Conservation (phyloP, 2,329 filamentous ascomycete species). For the Diaporthe destruens region DNA sequence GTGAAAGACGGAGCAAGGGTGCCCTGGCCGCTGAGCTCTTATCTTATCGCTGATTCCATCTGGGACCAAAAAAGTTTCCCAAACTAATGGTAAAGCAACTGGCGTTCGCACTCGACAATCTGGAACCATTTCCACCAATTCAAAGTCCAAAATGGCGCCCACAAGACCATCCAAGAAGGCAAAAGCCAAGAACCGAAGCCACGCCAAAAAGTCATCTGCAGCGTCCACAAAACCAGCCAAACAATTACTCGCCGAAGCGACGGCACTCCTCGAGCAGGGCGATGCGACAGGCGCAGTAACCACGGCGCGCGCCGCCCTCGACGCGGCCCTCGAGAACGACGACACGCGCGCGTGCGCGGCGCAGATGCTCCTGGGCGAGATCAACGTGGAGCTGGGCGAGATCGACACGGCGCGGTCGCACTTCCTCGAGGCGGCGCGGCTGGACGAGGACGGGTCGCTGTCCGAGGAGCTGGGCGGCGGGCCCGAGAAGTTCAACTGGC, state of each 20-base stretch:
- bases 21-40: neutral
- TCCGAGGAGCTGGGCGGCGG: conserved; percentile 82
- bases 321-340: conserved; percentile 58
- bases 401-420: conserved; percentile 78
- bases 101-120: neutral
- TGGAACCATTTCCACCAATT: conserved; percentile 2
- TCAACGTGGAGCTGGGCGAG: conserved; percentile 85
- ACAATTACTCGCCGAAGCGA: conserved; percentile 50
- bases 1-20: neutral
- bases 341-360: conserved; percentile 68
- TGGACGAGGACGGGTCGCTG: conserved; percentile 81
- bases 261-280: conserved; percentile 51
- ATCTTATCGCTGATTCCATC: conserved; percentile 22
- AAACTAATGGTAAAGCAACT: neutral
- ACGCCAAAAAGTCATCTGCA: conserved; percentile 35
- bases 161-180: conserved; percentile 43
- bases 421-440: conserved; percentile 78
- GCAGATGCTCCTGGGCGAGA: conserved; percentile 83
- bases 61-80: conserved; percentile 29
- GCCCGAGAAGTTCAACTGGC: conserved; percentile 93
- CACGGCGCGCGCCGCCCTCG: conserved; percentile 58
- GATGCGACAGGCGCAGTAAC: conserved; percentile 48
- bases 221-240: conserved; percentile 40
- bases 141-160: conserved; percentile 41
- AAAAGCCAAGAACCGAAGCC: conserved; percentile 40